Evolutionary conservation across 2,329 filamentous ascomycete species (phyloP), one percentile per base, ranked within the genome.

Genomic region (Aspergillus quadricinctus): DNA sequence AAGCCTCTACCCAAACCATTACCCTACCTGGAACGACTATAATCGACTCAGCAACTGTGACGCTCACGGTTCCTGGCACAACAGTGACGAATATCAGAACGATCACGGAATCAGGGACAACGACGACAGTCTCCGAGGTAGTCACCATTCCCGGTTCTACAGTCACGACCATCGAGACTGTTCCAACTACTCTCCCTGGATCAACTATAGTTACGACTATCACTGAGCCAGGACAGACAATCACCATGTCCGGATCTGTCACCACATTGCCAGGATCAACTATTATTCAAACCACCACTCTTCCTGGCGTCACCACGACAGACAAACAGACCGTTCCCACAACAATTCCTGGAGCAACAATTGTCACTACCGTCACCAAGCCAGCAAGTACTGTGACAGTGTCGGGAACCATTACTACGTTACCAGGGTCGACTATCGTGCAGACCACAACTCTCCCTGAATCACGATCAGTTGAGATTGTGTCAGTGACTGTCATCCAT

Each of bases 211-310:
- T 29, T 4, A 46, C 31, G 17, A 50, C 54, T 0, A 23, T 53
- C 7, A 49, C 56, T 9, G 31, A 51, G n/a, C 27, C 43, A 5
- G n/a, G 25, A 17, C 45, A 17, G 19, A 46, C 53, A 17, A 27
- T 50, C 5, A 49, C 45, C 8, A 35, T 54, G 10, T 29, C 52
- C 11, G 52, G 52, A n/a, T 41, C 40, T 6, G 41, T 48, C 6
- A 57, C 51, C 43, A 66, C 63, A 2, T 28, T 65, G 3, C 59
- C 61, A 14, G 62, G 62, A 27, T 57, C 57, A 10, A 65, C 61
- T 23, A 46, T 27, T 14, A 7, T 45, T 3, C 41, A 23, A 23
- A 45, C 19, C 21, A 23, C 8, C 23, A 45, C 41, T 23, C 41
- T 45, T 11, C 19, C 41, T 11, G 9, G 8, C 41, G 41, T 19